Base-by-base conservation (phyloP, 345 rosid species). In the Eucalyptus erythrocorys region DNA sequence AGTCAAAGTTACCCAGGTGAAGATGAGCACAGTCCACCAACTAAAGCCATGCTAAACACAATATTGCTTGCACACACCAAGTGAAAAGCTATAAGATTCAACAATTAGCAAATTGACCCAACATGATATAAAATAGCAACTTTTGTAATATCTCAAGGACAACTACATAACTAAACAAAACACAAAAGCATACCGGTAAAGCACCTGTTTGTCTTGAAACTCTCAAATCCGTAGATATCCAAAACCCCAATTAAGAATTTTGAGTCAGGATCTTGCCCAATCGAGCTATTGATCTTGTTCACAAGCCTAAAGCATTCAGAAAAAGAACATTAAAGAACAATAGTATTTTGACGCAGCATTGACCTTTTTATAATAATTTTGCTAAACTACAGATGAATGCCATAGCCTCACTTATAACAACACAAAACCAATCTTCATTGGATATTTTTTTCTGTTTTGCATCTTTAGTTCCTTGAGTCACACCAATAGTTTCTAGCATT, bases 151-250 rank as follows among this genome's bases (percentile, higher is more conserved):
- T 89, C 91, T 91, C 88, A 89, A 80, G 27, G 47, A 37, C 27
- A 37, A 76, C 43, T 71, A 37, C 81, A 76, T 48, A 88, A 91
- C 89, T 91, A 89, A 94, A 89, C 95, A 94, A 93, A 91, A 91
- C 86, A 94, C 90, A 89, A 96, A 92, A 93, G 98, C 98, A 87
- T 97, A 97, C 99, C 99, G 87, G 96, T 91, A 93, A 95, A 95
- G 99, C 99, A 98, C 99, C 99, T 98, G 99, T 98, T 98, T 94
- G 99, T 98, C 98, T 98, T 96, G 95, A 98, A 98, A 98, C 99
- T 98, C 95, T 98, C 99, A 89, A 98, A 98, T 92, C 99, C 99
- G 93, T 98, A 98, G 89, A 98, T 98, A 95, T 98, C 99, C 94
- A 98, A 95, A 89, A 98, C 97, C 43, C 99, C 99, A 88, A 98